Evolutionary conservation across 306 rosid species (phyloP).

Genomic region (Echinosophora koreensis): DNA sequence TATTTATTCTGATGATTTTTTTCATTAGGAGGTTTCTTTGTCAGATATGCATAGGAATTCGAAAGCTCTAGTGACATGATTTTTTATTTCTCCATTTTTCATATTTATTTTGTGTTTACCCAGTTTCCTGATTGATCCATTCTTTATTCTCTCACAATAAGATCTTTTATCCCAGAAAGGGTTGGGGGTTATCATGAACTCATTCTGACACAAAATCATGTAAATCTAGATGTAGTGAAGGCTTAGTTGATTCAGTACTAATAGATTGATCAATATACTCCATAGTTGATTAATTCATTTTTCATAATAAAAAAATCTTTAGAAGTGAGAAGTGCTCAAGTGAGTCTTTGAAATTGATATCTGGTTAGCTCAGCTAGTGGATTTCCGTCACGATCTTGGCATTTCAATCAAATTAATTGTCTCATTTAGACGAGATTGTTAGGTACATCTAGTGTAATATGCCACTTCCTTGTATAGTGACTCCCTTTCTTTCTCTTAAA

Average conservation of each 20-base stretch:
- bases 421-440: neutral
- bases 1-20: neutral
- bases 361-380: neutral
- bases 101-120: neutral
- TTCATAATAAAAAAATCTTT: neutral
- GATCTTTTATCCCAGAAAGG: neutral
- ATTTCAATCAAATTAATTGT: slow-evolving; percentile 35
- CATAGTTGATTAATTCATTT: neutral
- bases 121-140: neutral
- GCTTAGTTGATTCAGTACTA: neutral
- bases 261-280: slow-evolving; percentile 1
- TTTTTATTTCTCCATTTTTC: too few species aligned
- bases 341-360: slow-evolving; percentile 28
- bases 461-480: neutral
- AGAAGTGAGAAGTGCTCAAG: neutral
- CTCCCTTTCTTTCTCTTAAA: slow-evolving; percentile 9
- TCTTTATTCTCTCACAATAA: neutral
- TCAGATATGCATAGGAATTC: neutral
- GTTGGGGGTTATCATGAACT: neutral
- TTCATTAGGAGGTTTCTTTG: neutral
- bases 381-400: neutral
- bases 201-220: neutral
- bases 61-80: neutral
- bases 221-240: neutral
- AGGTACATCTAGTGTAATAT: neutral